These are phyloP conservation scores for Sclerotiophoma versabilis DNA, from an alignment of 2,329 filamentous ascomycete species.

Conservation along the genomic window DNA sequence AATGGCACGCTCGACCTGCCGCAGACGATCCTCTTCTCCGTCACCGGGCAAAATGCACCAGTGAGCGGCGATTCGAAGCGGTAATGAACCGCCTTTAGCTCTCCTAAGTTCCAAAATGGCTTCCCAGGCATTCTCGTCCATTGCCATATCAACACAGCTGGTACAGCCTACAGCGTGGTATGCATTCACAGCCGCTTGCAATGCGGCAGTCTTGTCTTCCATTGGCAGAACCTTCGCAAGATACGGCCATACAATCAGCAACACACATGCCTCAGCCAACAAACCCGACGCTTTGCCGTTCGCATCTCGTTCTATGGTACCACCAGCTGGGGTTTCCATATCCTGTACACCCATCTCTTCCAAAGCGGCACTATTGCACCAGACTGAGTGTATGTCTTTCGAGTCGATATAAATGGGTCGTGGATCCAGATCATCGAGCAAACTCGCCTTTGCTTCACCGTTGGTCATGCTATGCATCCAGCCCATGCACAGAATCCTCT, in stretches of 20 bases:
- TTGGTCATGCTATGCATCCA: slow-evolving; percentile 66
- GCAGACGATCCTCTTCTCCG: slow-evolving; percentile 54
- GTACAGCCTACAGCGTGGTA: slow-evolving; percentile 63
- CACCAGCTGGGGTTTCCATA: slow-evolving; percentile 60
- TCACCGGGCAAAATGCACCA: slow-evolving; percentile 62
- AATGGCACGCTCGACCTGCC: slow-evolving; percentile 60
- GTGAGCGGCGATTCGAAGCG: slow-evolving; percentile 62
- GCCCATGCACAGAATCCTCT: slow-evolving; percentile 60
- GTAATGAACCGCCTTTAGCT: slow-evolving; percentile 42
- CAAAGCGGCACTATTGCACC: slow-evolving; percentile 63
- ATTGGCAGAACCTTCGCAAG: slow-evolving; percentile 58
- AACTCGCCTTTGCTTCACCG: slow-evolving; percentile 56
- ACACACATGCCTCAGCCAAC: slow-evolving; percentile 62
- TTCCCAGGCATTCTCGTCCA: slow-evolving; percentile 64
- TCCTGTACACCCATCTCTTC: slow-evolving; percentile 58
- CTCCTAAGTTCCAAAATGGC: slow-evolving; percentile 55
- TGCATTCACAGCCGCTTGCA: slow-evolving; percentile 56
- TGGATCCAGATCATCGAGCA: slow-evolving; percentile 61
- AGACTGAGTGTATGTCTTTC: slow-evolving; percentile 64
- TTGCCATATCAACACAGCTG: slow-evolving; percentile 65
- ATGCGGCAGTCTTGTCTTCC: slow-evolving; percentile 57
- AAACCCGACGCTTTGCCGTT: slow-evolving; percentile 59
- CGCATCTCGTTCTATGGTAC: slow-evolving; percentile 59
- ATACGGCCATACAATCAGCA: slow-evolving; percentile 63
- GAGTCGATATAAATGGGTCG: slow-evolving; percentile 64